A percentile compares a stretch with the other conserved stretches of the same genome.
Conservation (phyloP, 1,284 basidiomycete species). For the Wallemia mellicola region DNA sequence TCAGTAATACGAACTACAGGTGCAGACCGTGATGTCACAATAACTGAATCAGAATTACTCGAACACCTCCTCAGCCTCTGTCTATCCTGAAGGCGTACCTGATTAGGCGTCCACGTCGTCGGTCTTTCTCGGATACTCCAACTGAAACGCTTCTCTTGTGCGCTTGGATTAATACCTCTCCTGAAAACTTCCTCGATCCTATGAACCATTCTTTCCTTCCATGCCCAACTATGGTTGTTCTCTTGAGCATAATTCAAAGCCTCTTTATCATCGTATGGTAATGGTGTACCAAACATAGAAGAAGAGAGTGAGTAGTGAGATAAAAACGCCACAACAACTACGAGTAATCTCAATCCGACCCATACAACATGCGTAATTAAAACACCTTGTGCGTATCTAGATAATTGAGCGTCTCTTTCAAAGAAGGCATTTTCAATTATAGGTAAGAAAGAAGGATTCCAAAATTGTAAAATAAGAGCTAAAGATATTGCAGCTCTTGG, state of each 20-base stretch:
- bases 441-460: neutral
- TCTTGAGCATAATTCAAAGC: neutral
- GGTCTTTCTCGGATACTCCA: neutral
- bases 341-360: neutral
- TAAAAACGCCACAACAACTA: neutral
- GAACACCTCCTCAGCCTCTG: neutral
- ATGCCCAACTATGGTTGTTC: neutral
- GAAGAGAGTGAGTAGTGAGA: neutral
- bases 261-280: neutral
- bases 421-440: neutral
- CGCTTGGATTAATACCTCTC: neutral
- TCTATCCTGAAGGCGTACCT: neutral
- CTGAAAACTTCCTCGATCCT: neutral
- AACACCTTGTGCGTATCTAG: neutral
- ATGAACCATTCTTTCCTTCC: neutral
- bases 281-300: neutral
- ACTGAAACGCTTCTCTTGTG: neutral
- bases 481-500: neutral
- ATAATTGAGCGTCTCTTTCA: neutral
- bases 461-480: neutral
- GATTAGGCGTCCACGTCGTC: neutral
- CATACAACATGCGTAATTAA: neutral
- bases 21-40: neutral
- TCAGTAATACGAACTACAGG: neutral
- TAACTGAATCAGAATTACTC: neutral